Conservation (phyloP, 169 alveolate species). For the Plasmodium inui region DNA sequence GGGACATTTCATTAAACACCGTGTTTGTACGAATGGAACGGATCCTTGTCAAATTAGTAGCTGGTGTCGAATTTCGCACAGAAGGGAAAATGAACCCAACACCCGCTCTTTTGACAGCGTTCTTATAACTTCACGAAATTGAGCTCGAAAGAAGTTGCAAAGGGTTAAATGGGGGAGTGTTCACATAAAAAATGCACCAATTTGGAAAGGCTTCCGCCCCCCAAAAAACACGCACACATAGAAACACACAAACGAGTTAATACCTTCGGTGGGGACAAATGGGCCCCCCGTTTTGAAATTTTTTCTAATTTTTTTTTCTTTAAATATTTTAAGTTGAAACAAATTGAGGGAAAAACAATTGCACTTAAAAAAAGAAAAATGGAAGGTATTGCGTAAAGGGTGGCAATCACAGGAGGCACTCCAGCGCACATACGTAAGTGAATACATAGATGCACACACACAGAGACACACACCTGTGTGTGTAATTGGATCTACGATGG, state of each 20-base stretch:
- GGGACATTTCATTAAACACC: background rate
- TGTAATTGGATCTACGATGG: background rate
- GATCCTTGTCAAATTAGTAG: background rate
- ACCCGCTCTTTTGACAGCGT: background rate
- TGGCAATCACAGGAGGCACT: background rate
- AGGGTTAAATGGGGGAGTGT: background rate
- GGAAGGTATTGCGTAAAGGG: background rate
- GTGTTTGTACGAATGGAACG: background rate
- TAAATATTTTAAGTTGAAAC: background rate
- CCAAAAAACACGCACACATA: background rate
- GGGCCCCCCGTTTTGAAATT: background rate
- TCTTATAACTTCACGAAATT: background rate
- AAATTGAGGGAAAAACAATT: background rate
- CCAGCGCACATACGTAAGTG: background rate
- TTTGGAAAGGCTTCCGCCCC: background rate
- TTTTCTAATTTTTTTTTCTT: background rate
- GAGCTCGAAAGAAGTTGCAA: background rate
- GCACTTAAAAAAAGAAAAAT: slow-evolving; percentile 23
- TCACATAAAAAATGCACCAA: background rate
- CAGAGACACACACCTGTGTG: background rate
- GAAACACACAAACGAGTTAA: background rate
- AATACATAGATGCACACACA: too few species aligned
- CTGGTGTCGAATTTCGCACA: background rate
- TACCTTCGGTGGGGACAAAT: background rate
- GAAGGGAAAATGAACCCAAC: background rate